Conservation (phyloP, 2,329 filamentous ascomycete species). For the Didymella pinodella region DNA sequence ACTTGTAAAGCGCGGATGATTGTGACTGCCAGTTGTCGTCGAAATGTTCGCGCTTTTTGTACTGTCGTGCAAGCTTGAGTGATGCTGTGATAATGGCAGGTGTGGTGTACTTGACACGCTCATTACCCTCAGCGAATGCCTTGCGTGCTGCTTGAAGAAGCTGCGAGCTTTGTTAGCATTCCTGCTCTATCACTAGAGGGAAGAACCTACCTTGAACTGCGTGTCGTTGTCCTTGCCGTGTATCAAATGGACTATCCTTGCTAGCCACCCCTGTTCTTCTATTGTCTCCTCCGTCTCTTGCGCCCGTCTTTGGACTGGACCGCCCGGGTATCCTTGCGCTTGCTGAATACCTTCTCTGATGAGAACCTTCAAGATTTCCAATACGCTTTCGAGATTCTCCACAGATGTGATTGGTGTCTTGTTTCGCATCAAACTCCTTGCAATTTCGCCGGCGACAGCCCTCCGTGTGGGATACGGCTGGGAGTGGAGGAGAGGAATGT, state of each 20-base stretch:
- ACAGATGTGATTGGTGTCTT: conserved; percentile 79
- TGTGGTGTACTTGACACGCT: conserved; percentile 94
- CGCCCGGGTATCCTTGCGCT: conserved; percentile 83
- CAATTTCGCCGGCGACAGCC: conserved; percentile 88
- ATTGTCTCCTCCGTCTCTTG: conserved; percentile 95
- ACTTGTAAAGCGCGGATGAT: conserved; percentile 88
- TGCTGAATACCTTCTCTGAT: conserved; percentile 89
- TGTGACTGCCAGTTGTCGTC: conserved; percentile 77
- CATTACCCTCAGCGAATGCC: conserved; percentile 88
- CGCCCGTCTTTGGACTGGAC: conserved; percentile 74
- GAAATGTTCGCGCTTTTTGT: conserved; percentile 90
- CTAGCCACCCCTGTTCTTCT: conserved; percentile 97
- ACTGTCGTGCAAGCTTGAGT: conserved; percentile 85
- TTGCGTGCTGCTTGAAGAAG: conserved; percentile 88
- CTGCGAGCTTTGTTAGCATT: conserved; percentile 45
- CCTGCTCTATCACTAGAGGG: too few species aligned
- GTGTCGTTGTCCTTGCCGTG: conserved; percentile 86
- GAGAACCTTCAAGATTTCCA: conserved; percentile 87
- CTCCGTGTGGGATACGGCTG: conserved; percentile 93
- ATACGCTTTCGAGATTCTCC: conserved; percentile 83
- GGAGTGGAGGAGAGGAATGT: conserved; percentile 85
- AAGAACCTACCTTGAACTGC: conserved; percentile 73
- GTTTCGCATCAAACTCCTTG: conserved; percentile 81
- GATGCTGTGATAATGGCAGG: conserved; percentile 89
- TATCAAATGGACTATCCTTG: conserved; percentile 88